Evolutionary conservation across 163 green algal genomes (phyloP), one percentile per base, ranked within the genome.

Genomic region (Chlamydomonas reinhardtii): DNA sequence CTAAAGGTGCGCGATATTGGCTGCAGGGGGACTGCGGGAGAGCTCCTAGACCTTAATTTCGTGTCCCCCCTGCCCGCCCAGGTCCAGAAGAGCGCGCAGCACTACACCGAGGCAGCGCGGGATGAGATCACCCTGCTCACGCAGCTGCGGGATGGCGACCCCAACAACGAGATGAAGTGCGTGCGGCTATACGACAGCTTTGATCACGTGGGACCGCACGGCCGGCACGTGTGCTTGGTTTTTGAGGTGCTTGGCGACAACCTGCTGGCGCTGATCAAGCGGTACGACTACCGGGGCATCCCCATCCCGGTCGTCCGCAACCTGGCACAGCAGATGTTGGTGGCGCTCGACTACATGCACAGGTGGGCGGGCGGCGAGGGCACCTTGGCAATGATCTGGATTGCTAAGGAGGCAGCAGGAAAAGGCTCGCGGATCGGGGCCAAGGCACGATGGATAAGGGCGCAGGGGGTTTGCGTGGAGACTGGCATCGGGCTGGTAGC

Each of bases 161-260:
- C 91, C 61, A 78, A 90, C 39, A 83, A 97, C 92, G 74, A 74
- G 17, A 93, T 92, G 37, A 92, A 96, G 88, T 99, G 97, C 88
- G 94, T 96, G 64, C 91, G 93, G 22, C 91, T 99, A 48, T 82
- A 97, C n/a, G 96, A 98, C 89, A 92, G 64, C 59, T 99, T 99
- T 92, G 96, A 99, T 81, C 97, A 99, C 89, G 82, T 37, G 2
- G 96, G 96, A 0, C 94, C 96, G 9, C 90, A 97, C 88, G 96
- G 98, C 27, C 90, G 87, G 19, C 98, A 99, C 89, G 94, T 99
- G 32, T 99, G 98, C 93, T 97, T 99, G 93, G 95, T 99, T 27
- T 99, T 99, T 90, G 95, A 98, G 86, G 93, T 97, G 61, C 93
- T 99, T 62, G 98, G 98, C 1, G 98, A 99, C 93, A 99, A 99